These are phyloP conservation scores for Dictyostelium discoideum DNA, from an alignment of 78 protist genomes.

Conservation along the genomic window DNA sequence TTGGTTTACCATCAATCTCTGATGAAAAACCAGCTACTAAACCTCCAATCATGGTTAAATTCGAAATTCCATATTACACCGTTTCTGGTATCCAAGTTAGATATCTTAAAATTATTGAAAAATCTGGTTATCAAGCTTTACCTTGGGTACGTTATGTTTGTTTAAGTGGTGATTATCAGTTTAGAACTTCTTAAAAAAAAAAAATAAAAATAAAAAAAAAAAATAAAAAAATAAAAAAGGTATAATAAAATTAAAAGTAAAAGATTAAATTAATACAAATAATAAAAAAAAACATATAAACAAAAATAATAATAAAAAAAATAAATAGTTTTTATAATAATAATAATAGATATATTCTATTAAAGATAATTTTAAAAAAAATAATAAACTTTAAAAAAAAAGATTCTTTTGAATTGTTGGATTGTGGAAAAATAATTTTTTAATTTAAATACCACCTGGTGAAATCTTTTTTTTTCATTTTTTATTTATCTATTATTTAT, in stretches of 20 bases:
- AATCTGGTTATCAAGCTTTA: conserved; percentile 97
- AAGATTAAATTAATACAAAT: background rate
- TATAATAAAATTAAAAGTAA: background rate
- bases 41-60: conserved; percentile 96
- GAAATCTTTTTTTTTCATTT: too few species aligned
- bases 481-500: too few species aligned
- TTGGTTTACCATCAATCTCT: conserved; percentile 95
- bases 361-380: too few species aligned
- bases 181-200: conserved; percentile 26
- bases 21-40: conserved; percentile 85
- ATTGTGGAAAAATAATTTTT: too few species aligned
- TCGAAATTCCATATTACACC: conserved; percentile 99
- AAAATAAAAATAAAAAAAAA: background rate
- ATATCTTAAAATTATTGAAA: conserved; percentile 98
- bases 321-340: too few species aligned
- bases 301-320: background rate
- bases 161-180: conserved; percentile 34
- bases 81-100: conserved; percentile 99
- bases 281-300: background rate
- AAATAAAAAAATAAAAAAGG: background rate
- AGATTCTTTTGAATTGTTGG: too few species aligned
- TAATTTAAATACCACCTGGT: too few species aligned
- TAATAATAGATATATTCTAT: too few species aligned
- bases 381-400: too few species aligned
- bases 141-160: conserved; percentile 99